A percentile compares a stretch with the other conserved stretches of the same genome.
Evolutionary conservation across 2,329 filamentous ascomycete species (phyloP).

Genomic region (Colletotrichum viniferum): DNA sequence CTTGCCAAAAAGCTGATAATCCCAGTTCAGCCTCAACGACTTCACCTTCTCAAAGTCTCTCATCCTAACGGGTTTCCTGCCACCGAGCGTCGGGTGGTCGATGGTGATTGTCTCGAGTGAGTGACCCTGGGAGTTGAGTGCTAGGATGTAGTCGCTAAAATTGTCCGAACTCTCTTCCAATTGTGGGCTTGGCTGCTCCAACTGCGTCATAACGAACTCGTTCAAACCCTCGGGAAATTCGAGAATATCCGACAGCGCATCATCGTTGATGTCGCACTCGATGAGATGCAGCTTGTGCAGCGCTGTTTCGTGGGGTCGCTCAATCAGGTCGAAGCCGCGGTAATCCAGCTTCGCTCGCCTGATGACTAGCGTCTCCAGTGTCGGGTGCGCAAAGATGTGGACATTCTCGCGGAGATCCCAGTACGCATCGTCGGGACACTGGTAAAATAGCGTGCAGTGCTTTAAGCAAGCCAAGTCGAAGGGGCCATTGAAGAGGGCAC

Average conservation of each 20-base stretch:
- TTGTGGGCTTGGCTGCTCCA: conserved; percentile 40
- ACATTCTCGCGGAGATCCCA: conserved; percentile 58
- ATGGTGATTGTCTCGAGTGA: conserved; percentile 50
- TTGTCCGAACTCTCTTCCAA: conserved; percentile 53
- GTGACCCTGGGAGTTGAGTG: conserved; percentile 43
- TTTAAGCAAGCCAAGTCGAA: conserved; percentile 54
- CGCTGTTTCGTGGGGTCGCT: conserved; percentile 50
- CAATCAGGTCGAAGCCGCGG: conserved; percentile 50
- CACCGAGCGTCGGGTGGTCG: conserved; percentile 44
- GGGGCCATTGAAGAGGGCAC: conserved; percentile 53
- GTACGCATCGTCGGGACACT: conserved; percentile 45
- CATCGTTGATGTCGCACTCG: conserved; percentile 55
- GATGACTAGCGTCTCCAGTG: conserved; percentile 49
- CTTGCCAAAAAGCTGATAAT: conserved; percentile 53
- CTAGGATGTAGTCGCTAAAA: conserved; percentile 50
- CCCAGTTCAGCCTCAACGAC: conserved; percentile 48
- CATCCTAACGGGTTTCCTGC: conserved; percentile 45
- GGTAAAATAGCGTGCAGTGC: conserved; percentile 52
- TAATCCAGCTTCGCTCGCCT: conserved; percentile 49
- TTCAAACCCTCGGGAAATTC: conserved; percentile 48
- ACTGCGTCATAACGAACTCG: conserved; percentile 53
- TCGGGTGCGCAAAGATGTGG: conserved; percentile 55
- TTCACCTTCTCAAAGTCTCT: conserved; percentile 46
- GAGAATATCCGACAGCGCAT: conserved; percentile 38
- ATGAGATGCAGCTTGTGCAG: conserved; percentile 48